Evolutionary conservation across 257 asterid genomes (phyloP), one percentile per base, ranked within the genome.

Genomic region (Scutellaria baicalensis): DNA sequence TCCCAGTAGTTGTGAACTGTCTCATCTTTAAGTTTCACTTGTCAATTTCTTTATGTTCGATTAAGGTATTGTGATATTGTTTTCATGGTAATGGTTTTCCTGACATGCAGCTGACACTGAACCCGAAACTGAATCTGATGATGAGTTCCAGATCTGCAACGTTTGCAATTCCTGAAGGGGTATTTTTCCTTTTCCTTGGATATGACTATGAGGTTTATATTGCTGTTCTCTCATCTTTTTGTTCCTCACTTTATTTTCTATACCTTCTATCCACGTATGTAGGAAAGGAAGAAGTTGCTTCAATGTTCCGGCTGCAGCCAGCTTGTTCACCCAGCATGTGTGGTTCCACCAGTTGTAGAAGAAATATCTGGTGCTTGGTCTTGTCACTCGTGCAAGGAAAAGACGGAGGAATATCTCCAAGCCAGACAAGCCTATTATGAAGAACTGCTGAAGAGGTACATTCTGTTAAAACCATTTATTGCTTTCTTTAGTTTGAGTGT

Each of bases 271-370:
- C 49, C 52, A 61, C 68, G 57, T 69, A 39, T 75, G 75, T 78
- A 94, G 99, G 99, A 88, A 85, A 87, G 91, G 81, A 89, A 86
- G 86, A 91, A 91, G 71, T 82, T 94, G 88, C 89, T 94, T 69
- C 99, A 87, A 47, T 94, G 99, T 82, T 89, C 96, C 69, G 77
- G 88, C 80, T 94, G 99, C 87, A 78, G 88, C 79, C 92, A 83
- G 76, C 91, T 82, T 70, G 73, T 87, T 62, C 99, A 94, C 80
- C 91, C 99, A 51, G 75, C 88, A 59, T 94, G 99, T 71, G 63
- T 88, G 72, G 84, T 84, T 75, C 96, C 99, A n/a, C 96, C 97
- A 68, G 84, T 94, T 78, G 77, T 56, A 42, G 97, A 89, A 66
- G 82, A 71, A 52, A 78, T 83, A 76, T 58, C 84, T 49, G 78